Percentiles rank a stretch among this genome's conserved stretches.
These are phyloP conservation scores for Fusarium euwallaceae DNA, from an alignment of 2,329 filamentous ascomycete genomes.

Conservation along the genomic window DNA sequence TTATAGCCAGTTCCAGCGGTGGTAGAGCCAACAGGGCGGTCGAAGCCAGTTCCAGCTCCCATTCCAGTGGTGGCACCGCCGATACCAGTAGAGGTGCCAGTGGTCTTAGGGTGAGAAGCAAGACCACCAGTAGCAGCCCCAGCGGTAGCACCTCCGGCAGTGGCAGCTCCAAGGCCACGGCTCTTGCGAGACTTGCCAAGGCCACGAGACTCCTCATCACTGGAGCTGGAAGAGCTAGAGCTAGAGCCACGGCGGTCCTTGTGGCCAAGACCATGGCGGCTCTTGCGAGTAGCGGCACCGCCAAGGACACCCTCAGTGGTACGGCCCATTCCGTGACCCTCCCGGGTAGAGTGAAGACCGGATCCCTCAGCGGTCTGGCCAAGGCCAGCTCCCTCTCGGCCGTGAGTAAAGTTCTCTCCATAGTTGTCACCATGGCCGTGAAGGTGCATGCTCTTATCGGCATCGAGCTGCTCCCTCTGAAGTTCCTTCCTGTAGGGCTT, in stretches of 20 bases:
- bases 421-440: slow-evolving; percentile 31
- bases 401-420: slow-evolving; percentile 13
- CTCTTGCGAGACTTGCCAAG: slow-evolving; percentile 31
- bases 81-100: neutral
- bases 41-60: slow-evolving; percentile 4
- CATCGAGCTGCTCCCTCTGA: slow-evolving; percentile 23
- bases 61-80: neutral
- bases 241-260: slow-evolving; percentile 24
- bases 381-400: slow-evolving; percentile 7
- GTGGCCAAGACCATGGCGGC: slow-evolving; percentile 21
- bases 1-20: slow-evolving; percentile 9
- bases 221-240: slow-evolving; percentile 30
- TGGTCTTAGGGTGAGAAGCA: slow-evolving; percentile 31
- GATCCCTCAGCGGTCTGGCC: neutral
- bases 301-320: slow-evolving; percentile 25
- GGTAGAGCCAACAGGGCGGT: neutral
- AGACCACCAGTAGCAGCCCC: slow-evolving; percentile 18
- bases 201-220: slow-evolving; percentile 31
- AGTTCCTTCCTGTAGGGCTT: slow-evolving; percentile 45
- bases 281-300: slow-evolving; percentile 26
- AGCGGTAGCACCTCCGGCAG: slow-evolving; percentile 5
- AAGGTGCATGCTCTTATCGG: slow-evolving; percentile 36
- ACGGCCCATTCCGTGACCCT: slow-evolving; percentile 15
- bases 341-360: slow-evolving; percentile 6
- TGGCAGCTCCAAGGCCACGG: slow-evolving; percentile 26